Conservation (phyloP, 1,139 yeast species). For the Blastobotrys raffinosifermentans region DNA sequence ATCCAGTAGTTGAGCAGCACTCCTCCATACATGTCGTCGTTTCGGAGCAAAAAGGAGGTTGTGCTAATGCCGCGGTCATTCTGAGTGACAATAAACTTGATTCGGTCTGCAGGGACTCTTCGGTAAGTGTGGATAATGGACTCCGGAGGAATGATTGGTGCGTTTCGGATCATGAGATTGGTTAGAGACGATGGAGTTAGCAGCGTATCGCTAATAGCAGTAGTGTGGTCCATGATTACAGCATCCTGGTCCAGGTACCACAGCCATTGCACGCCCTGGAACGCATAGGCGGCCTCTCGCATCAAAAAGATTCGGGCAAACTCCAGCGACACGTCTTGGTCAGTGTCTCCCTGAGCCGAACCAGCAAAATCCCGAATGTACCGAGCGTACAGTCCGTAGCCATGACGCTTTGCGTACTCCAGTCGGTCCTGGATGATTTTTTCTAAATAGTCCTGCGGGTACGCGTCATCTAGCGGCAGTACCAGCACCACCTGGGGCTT, state of each 20-base stretch:
- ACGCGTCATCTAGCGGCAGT: slow-evolving; percentile 25
- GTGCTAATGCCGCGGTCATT: slow-evolving; percentile 55
- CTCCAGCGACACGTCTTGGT: slow-evolving; percentile 22
- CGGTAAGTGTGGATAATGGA: slow-evolving; percentile 71
- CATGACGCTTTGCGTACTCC: slow-evolving; percentile 68
- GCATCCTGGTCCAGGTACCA: slow-evolving; percentile 84
- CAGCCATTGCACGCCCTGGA: slow-evolving; percentile 78
- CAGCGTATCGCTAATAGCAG: slow-evolving; percentile 40
- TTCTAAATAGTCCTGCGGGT: slow-evolving; percentile 32
- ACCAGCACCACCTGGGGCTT: slow-evolving; percentile 24
- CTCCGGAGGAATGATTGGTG: slow-evolving; percentile 43
- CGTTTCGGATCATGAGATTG: slow-evolving; percentile 58
- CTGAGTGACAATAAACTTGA: slow-evolving; percentile 61
- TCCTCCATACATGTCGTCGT: slow-evolving; percentile 54
- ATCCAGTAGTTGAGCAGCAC: slow-evolving; percentile 65
- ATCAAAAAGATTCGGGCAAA: slow-evolving; percentile 60
- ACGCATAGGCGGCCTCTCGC: slow-evolving; percentile 85
- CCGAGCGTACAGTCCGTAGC: slow-evolving; percentile 72
- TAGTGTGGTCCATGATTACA: slow-evolving; percentile 59
- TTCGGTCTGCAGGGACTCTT: slow-evolving; percentile 48
- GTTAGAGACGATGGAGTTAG: slow-evolving; percentile 54
- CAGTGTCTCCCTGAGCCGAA: slow-evolving; percentile 20
- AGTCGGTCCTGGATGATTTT: slow-evolving; percentile 73
- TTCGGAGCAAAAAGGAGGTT: slow-evolving; percentile 60
- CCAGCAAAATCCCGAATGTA: slow-evolving; percentile 71